Evolutionary conservation across 2,329 filamentous ascomycete species (phyloP).

Genomic region (Neofusicoccum laricinum): DNA sequence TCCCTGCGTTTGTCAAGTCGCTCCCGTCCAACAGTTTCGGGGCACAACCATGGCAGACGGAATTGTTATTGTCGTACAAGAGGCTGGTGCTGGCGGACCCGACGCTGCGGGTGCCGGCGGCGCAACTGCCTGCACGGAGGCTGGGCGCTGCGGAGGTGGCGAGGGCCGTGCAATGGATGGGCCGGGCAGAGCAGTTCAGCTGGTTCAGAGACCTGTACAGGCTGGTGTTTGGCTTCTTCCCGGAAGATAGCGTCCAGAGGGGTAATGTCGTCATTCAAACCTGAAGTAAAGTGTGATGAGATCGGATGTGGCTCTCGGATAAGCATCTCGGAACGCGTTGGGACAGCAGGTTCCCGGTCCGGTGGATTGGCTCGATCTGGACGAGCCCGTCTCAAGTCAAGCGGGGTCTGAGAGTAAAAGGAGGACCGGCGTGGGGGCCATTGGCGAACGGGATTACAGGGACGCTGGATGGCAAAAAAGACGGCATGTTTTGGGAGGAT

Average conservation of each 20-base stretch:
- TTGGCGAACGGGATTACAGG: neutral
- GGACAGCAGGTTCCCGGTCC: neutral
- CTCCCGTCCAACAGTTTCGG: slow-evolving; percentile 79
- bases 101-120: slow-evolving; percentile 53
- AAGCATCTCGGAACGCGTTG: neutral
- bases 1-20: slow-evolving; percentile 74
- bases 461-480: neutral
- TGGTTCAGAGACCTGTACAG: slow-evolving; percentile 82
- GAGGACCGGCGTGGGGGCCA: neutral
- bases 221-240: slow-evolving; percentile 78
- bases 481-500: neutral
- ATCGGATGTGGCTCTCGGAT: neutral
- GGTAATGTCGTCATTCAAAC: slow-evolving; percentile 12
- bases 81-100: slow-evolving; percentile 73
- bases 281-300: neutral
- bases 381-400: neutral
- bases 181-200: slow-evolving; percentile 66
- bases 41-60: slow-evolving; percentile 64
- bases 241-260: slow-evolving; percentile 58
- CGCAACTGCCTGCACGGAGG: slow-evolving; percentile 55
- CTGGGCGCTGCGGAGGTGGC: slow-evolving; percentile 66
- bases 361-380: neutral
- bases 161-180: slow-evolving; percentile 75
- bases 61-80: slow-evolving; percentile 75
- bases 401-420: neutral